Conservation (phyloP, 202 grass and related monocot genomes). For the Schoenoplectus tabernaemontani region DNA sequence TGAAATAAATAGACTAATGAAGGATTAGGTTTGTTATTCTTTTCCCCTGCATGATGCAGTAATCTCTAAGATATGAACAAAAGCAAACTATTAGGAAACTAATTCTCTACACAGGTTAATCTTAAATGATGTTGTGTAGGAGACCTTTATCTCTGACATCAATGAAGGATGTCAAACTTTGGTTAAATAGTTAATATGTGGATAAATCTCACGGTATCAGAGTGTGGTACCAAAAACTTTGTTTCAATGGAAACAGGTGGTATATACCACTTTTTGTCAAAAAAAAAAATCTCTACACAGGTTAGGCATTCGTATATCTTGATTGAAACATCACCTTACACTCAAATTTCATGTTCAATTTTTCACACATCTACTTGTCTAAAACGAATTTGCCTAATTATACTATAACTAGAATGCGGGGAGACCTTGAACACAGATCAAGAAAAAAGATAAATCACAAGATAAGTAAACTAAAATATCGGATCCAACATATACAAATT, state of each 20-base stretch:
- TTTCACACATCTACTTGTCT: background rate
- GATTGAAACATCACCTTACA: background rate
- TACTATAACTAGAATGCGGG: background rate
- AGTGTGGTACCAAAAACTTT: no score
- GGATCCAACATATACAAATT: background rate
- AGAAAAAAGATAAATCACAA: background rate
- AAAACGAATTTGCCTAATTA: background rate
- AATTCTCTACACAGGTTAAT: background rate
- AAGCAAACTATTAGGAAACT: background rate
- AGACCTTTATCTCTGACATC: no score
- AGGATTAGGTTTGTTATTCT: no score
- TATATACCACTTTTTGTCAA: no score
- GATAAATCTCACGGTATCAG: no score
- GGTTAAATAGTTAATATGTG: no score
- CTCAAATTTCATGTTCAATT: background rate
- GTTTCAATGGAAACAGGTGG: no score
- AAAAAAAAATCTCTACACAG: no score
- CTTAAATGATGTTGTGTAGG: background rate
- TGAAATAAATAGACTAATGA: background rate
- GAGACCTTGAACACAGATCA: background rate
- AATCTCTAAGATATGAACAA: background rate
- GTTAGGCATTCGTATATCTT: no score
- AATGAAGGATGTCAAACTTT: no score
- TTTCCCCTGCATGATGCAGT: background rate
- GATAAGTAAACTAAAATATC: background rate